These are phyloP conservation scores for Starmera stellimalicola DNA, from an alignment of 1,139 yeast genomes.

Conservation along the genomic window DNA sequence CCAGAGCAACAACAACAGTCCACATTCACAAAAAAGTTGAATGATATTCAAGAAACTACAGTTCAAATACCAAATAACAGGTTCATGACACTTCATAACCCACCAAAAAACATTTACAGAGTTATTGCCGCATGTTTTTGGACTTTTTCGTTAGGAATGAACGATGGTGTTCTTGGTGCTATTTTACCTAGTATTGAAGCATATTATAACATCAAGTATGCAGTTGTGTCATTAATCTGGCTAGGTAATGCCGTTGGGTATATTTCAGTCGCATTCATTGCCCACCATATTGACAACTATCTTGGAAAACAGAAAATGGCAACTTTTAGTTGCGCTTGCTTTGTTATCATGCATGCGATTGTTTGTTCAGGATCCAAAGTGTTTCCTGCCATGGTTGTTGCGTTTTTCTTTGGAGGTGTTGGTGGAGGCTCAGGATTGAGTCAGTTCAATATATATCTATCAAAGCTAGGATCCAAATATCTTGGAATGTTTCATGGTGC, in stretches of 20 bases:
- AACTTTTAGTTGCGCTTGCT: conserved; percentile 16
- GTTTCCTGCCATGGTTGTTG: conserved; percentile 35
- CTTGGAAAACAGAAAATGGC: conserved; percentile 27
- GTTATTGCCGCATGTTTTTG: conserved; percentile 33
- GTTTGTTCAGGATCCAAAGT: conserved; percentile 20
- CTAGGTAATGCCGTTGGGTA: conserved; percentile 34
- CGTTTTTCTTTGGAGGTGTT: conserved; percentile 48
- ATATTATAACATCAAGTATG: conserved; percentile 29
- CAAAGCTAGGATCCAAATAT: conserved; percentile 38
- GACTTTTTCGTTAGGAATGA: conserved; percentile 26
- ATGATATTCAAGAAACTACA: background rate
- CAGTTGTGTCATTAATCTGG: conserved; percentile 38
- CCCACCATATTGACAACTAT: conserved; percentile 28
- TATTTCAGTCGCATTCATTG: conserved; percentile 28
- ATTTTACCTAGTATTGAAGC: conserved; percentile 32
- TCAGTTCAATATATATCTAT: conserved; percentile 47
- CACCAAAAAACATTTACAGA: conserved; percentile 36
- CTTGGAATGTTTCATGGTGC: conserved; percentile 48
- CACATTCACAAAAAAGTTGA: background rate
- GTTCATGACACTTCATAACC: conserved; percentile 26
- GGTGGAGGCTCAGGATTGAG: conserved; percentile 50
- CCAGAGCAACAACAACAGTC: conserved; percentile 4
- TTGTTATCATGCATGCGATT: conserved; percentile 19
- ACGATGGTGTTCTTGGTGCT: conserved; percentile 38
- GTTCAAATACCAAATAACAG: background rate